A percentile compares a stretch with the other conserved stretches of the same genome.
phyloP scores from a whole-genome alignment of 75 land plant species.

The Pinus taeda region DNA sequence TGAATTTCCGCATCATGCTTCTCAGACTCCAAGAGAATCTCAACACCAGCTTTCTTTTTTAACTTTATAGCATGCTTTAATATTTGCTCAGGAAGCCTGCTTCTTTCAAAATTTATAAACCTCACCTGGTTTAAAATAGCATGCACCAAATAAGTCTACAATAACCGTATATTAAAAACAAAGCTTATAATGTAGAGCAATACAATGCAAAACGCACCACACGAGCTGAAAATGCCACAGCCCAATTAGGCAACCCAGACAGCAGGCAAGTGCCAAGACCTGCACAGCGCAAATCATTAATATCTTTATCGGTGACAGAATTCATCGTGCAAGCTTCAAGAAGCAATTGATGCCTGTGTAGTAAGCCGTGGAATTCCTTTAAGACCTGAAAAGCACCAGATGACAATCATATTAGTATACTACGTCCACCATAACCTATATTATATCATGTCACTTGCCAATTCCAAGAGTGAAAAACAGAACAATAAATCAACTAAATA shows the following conservation, averaged over 20 bases:
- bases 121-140: constrained; percentile 52
- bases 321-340: constrained; percentile 81
- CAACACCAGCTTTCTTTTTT: constrained; percentile 58
- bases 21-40: constrained; percentile 50
- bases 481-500: background rate
- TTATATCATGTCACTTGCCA: background rate
- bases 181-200: background rate
- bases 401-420: background rate
- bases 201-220: constrained; percentile 47
- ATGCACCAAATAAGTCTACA: background rate
- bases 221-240: constrained; percentile 85
- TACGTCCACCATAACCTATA: background rate
- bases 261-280: constrained; percentile 92
- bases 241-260: constrained; percentile 88
- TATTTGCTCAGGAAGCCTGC: constrained; percentile 72
- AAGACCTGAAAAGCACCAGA: constrained; percentile 57
- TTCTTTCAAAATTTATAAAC: constrained; percentile 73
- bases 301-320: constrained; percentile 64
- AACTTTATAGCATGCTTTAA: constrained; percentile 59
- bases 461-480: background rate
- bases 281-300: constrained; percentile 70
- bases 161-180: background rate
- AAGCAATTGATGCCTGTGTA: constrained; percentile 76
- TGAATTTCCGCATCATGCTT: constrained; percentile 79
- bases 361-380: constrained; percentile 77